These are phyloP conservation scores for Talaromyces pinophilus DNA, from an alignment of 2,329 filamentous ascomycete species.

Conservation along the genomic window DNA sequence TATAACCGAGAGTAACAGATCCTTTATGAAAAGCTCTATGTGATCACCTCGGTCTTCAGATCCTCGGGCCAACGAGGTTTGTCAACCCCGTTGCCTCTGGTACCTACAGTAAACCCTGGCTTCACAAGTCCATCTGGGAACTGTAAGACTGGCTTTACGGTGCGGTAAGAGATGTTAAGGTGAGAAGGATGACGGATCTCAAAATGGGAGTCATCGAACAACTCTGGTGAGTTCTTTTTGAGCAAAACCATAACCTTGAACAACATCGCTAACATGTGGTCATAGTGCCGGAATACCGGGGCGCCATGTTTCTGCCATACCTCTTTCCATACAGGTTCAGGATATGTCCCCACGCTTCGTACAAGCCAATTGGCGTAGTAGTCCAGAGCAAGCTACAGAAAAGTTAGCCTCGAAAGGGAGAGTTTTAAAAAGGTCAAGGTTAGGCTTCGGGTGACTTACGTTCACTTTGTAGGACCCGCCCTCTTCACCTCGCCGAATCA, in stretches of 20 bases:
- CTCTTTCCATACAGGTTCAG: slow-evolving; percentile 50
- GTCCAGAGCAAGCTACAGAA: slow-evolving; percentile 36
- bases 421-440: background rate
- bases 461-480: slow-evolving; percentile 48
- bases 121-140: slow-evolving; percentile 43
- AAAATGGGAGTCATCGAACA: slow-evolving; percentile 55
- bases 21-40: background rate
- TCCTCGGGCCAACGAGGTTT: slow-evolving; percentile 51
- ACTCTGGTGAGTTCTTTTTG: slow-evolving; percentile 36
- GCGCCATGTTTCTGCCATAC: slow-evolving; percentile 49
- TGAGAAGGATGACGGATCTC: slow-evolving; percentile 36
- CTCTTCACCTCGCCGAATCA: slow-evolving; percentile 41
- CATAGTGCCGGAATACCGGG: slow-evolving; percentile 53
- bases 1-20: background rate
- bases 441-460: slow-evolving; percentile 27
- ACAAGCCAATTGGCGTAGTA: slow-evolving; percentile 49
- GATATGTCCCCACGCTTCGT: slow-evolving; percentile 43
- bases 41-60: slow-evolving; percentile 20
- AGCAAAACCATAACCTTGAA: slow-evolving; percentile 44
- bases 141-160: slow-evolving; percentile 49
- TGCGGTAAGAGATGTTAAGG: slow-evolving; percentile 42
- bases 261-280: slow-evolving; percentile 48
- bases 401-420: background rate
- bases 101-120: slow-evolving; percentile 52
- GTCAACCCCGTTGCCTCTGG: slow-evolving; percentile 55